Base-by-base conservation (phyloP, 352 stramenopile species). In the Globisporangium iwayamae region DNA sequence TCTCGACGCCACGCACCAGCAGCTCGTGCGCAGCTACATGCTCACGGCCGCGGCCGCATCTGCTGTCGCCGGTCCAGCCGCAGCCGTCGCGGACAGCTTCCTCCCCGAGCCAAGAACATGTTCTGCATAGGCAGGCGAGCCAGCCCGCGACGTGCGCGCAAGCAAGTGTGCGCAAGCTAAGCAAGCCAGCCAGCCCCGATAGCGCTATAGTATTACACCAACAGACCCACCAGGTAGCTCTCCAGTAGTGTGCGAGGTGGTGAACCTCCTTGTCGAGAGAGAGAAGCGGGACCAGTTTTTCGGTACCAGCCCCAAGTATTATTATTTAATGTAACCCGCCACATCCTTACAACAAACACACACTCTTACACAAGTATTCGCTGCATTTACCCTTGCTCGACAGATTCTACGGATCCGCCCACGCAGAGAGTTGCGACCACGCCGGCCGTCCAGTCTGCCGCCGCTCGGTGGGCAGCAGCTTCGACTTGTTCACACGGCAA, bases 21-120 rank as follows among this genome's bases (percentile, higher is more conserved):
- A 89, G 65, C 62, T 88, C 38, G 77, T 92, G 57, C 71, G 77
- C 55, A 71, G 69, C 59, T 84, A 70, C 56, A 74, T 81, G 52
- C 57, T 83, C 30, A 48, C 52, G 25, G 39, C 55, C 36, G 34
- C 32, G 32, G 32, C 55, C 18, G 10, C 55, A 2, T 25, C 56
- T 10, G 38, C 22, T 18, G 16, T 22, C 41, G 41, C 4, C 4
- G 41, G 41, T 16, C 41, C 41, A n/a, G 22, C 54, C 18, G 53
- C n/a, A 18, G 36, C 39, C 2, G 36, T 28, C 18, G 53, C 68
- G 32, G 54, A 63, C 20, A 50, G 62, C 5, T 76, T 69, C 56
- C 53, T 83, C 56, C 64, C 70, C 0, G 46, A 70, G 34, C 57
- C 64, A 30, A 69, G 32, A 41, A 66, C 72, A 0, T 83, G 72